phyloP scores from a whole-genome alignment of 2,329 filamentous ascomycete species.

The Colletotrichum sp. region DNA sequence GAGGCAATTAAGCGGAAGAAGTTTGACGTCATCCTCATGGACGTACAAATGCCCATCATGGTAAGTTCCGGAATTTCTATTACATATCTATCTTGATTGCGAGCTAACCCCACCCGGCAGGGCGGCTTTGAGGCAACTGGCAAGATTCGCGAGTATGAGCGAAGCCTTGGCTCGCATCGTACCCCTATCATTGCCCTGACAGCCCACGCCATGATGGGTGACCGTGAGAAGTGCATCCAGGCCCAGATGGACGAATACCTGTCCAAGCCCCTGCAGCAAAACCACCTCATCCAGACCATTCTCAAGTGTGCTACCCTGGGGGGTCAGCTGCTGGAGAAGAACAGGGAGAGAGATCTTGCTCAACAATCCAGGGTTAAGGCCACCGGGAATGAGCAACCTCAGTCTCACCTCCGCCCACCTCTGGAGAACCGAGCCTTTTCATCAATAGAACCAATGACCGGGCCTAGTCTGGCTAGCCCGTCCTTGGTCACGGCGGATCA shows the following conservation, averaged over 20 bases:
- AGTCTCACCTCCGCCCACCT: conserved; percentile 43
- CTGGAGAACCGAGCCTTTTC: conserved; percentile 70
- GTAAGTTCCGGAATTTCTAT: conserved; percentile 50
- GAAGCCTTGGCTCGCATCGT: conserved; percentile 76
- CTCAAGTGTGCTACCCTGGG: conserved; percentile 95
- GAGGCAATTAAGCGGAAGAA: conserved; percentile 90
- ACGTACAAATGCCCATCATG: conserved; percentile 99
- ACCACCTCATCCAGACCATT: conserved; percentile 97
- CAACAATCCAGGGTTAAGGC: conserved; percentile 56
- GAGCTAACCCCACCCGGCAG: conserved; percentile 41
- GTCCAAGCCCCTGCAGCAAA: conserved; percentile 95
- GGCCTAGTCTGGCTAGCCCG: conserved; percentile 65
- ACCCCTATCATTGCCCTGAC: conserved; percentile 97
- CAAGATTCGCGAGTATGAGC: conserved; percentile 95
- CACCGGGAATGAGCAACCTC: conserved; percentile 41
- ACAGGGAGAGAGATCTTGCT: conserved; percentile 64
- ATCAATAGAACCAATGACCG: conserved; percentile 65
- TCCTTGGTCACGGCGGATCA: conserved; percentile 64
- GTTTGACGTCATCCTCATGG: conserved; percentile 98
- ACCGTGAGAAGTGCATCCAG: conserved; percentile 96
- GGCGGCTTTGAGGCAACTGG: conserved; percentile 97
- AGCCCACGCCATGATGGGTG: conserved; percentile 97
- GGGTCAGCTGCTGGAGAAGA: conserved; percentile 80
- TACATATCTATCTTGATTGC: conserved; percentile 1
- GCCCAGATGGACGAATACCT: conserved; percentile 99